Percentiles rank a stretch among this genome's conserved stretches.
These are phyloP conservation scores for Clonostachys rosea DNA, from an alignment of 2,329 filamentous ascomycete species.

Conservation along the genomic window DNA sequence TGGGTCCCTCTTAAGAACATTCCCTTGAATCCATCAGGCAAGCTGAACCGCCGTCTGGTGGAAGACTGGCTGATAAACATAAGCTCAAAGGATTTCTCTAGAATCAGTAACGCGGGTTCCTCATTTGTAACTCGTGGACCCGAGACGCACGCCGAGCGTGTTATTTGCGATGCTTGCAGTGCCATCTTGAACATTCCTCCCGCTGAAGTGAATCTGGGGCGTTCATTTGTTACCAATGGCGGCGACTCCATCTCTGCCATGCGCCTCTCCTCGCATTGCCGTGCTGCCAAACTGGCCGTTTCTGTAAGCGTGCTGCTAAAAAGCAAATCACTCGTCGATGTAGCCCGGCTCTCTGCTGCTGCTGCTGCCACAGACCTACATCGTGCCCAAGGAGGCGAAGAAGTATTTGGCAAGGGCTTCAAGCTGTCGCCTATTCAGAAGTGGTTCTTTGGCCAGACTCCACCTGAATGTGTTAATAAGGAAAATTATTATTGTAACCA, in stretches of 20 bases:
- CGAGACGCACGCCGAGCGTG: constrained; percentile 1
- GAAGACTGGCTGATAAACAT: neutral
- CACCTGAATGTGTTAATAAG: neutral
- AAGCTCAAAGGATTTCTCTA: constrained; percentile 1
- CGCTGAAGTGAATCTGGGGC: constrained; percentile 16
- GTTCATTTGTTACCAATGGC: constrained; percentile 29
- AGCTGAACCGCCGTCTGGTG: too few species aligned
- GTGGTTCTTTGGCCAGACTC: constrained; percentile 1
- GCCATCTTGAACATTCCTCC: constrained; percentile 29
- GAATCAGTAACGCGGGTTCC: constrained; percentile 8
- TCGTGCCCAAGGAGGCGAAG: constrained; percentile 16
- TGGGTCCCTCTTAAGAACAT: constrained; percentile 1
- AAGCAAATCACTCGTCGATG: constrained; percentile 10
- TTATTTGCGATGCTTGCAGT: constrained; percentile 26
- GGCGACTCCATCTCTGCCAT: constrained; percentile 37
- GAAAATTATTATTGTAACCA: constrained; percentile 6
- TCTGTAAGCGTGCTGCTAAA: constrained; percentile 23
- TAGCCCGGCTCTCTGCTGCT: constrained; percentile 12
- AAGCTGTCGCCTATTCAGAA: constrained; percentile 8
- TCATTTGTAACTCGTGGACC: constrained; percentile 8
- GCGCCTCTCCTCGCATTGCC: constrained; percentile 30
- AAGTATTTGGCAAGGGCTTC: constrained; percentile 33
- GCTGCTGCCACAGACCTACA: neutral
- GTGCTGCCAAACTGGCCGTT: constrained; percentile 17
- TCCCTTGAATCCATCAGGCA: constrained; percentile 23